Percentiles rank a stretch among this genome's conserved stretches.
phyloP scores from a whole-genome alignment of 139 green algal species.

The Trebouxia sp. region DNA sequence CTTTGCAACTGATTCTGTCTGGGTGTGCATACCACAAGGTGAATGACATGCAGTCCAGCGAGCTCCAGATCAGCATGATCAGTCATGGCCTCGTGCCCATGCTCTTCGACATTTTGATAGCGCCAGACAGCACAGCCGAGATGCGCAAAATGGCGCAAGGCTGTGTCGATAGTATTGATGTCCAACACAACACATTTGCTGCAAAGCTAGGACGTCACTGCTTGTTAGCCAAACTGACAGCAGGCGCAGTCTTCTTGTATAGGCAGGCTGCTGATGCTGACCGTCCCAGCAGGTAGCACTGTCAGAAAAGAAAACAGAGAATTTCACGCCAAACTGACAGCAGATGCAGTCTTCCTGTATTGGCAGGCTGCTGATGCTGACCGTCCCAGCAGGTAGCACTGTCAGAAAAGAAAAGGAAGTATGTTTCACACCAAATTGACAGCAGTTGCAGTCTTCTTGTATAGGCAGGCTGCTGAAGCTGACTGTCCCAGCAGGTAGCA shows the following conservation, averaged over 20 bases:
- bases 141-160: not conserved
- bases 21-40: too few relatives aligned
- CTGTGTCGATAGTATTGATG: not conserved
- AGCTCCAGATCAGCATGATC: not conserved
- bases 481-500: not conserved
- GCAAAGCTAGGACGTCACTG: not conserved
- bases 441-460: not conserved
- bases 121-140: not conserved
- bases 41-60: not conserved
- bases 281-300: not conserved
- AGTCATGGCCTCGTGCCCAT: not conserved
- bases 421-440: not conserved
- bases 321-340: not conserved
- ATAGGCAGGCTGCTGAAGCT: not conserved
- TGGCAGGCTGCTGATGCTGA: not conserved
- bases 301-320: too few relatives aligned
- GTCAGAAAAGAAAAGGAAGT: too few relatives aligned
- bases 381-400: not conserved
- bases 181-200: not conserved
- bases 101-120: not conserved
- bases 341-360: not conserved
- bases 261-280: not conserved
- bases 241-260: not conserved
- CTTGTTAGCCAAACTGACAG: not conserved
- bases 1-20: not conserved